Conservation (phyloP, 2,329 filamentous ascomycete species). For the Niveomyces coronatus region DNA sequence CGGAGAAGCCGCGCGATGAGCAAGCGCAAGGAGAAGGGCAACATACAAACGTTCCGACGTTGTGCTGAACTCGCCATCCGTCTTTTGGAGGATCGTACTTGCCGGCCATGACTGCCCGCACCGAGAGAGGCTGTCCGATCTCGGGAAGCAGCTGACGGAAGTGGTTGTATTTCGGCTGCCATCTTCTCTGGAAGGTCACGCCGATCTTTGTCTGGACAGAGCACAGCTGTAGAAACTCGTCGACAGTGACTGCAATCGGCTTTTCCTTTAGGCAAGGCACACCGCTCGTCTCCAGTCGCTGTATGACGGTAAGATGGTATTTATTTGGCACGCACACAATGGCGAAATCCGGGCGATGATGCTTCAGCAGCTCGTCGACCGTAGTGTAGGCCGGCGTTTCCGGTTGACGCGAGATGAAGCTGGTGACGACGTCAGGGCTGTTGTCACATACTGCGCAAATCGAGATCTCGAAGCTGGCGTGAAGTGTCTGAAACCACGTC, state of each 20-base stretch:
- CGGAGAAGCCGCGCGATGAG: neutral
- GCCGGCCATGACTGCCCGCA: neutral
- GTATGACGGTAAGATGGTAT: neutral
- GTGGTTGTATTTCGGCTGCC: conserved; percentile 2
- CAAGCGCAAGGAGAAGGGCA: neutral
- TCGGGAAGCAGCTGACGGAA: neutral
- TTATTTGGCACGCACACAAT: conserved; percentile 2
- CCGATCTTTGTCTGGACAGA: neutral
- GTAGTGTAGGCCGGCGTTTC: neutral
- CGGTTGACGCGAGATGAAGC: neutral
- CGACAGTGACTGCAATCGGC: neutral
- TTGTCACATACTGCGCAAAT: neutral
- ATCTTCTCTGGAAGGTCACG: conserved; percentile 3
- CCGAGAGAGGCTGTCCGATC: neutral
- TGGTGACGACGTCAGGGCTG: neutral
- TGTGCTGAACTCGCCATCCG: conserved; percentile 2
- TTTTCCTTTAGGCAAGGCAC: conserved; percentile 5
- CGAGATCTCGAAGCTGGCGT: neutral
- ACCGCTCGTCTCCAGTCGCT: neutral
- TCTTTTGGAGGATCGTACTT: conserved; percentile 3
- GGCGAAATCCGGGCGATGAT: neutral
- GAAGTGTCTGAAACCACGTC: conserved; percentile 1
- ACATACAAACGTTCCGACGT: conserved; percentile 6
- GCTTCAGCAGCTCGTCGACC: neutral
- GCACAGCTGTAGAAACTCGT: neutral